phyloP scores from a whole-genome alignment of 2,329 filamentous ascomycete genomes.

The Xylaria sp. region DNA sequence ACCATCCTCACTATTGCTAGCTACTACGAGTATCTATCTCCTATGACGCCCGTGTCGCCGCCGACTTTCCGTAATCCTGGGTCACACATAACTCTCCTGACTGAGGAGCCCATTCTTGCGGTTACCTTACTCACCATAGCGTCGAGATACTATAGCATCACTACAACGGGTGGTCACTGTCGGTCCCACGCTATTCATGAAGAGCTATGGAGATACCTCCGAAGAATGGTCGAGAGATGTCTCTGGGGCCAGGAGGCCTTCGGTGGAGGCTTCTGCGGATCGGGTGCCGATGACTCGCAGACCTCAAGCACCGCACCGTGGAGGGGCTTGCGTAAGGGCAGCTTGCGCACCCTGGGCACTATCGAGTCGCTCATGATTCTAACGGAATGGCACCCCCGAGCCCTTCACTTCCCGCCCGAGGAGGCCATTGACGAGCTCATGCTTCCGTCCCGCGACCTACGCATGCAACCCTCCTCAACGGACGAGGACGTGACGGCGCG shows the following conservation, averaged over 20 bases:
- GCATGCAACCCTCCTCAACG: constrained; percentile 54
- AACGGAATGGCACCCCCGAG: constrained; percentile 96
- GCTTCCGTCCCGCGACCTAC: constrained; percentile 67
- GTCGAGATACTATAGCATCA: constrained; percentile 83
- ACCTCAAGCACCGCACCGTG: constrained; percentile 76
- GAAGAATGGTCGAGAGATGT: constrained; percentile 93
- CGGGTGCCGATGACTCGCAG: constrained; percentile 70
- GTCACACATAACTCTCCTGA: constrained; percentile 81
- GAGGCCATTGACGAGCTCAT: constrained; percentile 77
- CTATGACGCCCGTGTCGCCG: constrained; percentile 91
- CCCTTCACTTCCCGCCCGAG: constrained; percentile 90
- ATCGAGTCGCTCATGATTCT: constrained; percentile 94
- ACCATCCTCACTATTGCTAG: constrained; percentile 52
- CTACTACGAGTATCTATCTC: constrained; percentile 91
- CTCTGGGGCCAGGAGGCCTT: constrained; percentile 98
- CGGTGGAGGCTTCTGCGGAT: constrained; percentile 85
- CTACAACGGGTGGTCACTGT: constrained; percentile 81
- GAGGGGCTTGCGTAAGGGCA: constrained; percentile 77
- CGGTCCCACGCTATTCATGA: constrained; percentile 93
- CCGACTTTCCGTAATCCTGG: constrained; percentile 88
- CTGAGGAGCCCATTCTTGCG: constrained; percentile 90
- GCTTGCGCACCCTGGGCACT: constrained; percentile 88
- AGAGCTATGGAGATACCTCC: constrained; percentile 92
- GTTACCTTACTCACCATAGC: constrained; percentile 92
- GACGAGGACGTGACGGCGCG: constrained; percentile 56